Conservation (phyloP, 2,329 filamentous ascomycete species). For the Cladophialophora bantiana region DNA sequence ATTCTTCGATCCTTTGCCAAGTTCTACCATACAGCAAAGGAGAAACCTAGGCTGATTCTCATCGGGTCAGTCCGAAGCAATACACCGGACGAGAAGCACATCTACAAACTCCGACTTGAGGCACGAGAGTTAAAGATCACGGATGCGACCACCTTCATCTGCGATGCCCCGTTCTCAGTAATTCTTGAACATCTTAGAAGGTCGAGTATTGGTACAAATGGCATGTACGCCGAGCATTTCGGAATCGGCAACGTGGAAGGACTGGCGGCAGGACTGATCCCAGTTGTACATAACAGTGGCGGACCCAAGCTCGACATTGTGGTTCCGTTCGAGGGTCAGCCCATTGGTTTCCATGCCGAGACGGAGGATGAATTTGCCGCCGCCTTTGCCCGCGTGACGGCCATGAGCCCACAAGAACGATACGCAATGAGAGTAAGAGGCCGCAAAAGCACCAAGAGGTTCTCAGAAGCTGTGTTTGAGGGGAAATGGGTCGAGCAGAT, state of each 20-base stretch:
- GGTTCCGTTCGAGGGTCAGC: constrained; percentile 75
- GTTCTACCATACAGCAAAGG: constrained; percentile 65
- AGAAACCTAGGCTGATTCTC: constrained; percentile 73
- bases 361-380: constrained; percentile 79
- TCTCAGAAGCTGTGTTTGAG: constrained; percentile 86
- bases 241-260: constrained; percentile 98
- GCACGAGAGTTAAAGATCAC: constrained; percentile 86
- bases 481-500: constrained; percentile 79
- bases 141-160: constrained; percentile 83
- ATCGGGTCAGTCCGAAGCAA: constrained; percentile 88
- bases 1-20: constrained; percentile 84
- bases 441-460: constrained; percentile 77
- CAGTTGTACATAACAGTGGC: constrained; percentile 90
- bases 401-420: constrained; percentile 67
- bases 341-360: constrained; percentile 86
- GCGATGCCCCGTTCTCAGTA: constrained; percentile 87
- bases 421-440: constrained; percentile 78
- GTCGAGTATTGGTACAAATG: constrained; percentile 87
- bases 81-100: constrained; percentile 60
- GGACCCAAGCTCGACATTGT: constrained; percentile 96
- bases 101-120: constrained; percentile 86
- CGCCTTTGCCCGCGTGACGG: constrained; percentile 76
- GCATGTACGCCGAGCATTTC: constrained; percentile 99
- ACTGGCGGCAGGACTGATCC: constrained; percentile 90
- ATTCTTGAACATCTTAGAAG: constrained; percentile 79